Conservation (phyloP, 768 basidiomycete genomes). For the Pleurotus pulmonarius region DNA sequence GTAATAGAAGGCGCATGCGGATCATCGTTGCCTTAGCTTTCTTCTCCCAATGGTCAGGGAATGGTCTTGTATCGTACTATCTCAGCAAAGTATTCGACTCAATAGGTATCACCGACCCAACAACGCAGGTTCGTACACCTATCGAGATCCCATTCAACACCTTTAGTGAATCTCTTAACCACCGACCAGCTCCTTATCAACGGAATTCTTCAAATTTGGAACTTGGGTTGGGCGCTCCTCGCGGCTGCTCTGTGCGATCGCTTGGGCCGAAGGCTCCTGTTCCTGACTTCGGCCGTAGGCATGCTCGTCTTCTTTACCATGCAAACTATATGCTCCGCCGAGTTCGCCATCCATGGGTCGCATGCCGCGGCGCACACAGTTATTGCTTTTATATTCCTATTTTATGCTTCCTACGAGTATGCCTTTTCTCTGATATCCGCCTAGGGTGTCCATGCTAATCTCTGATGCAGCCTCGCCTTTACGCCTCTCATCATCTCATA, state of each 20-base stretch:
- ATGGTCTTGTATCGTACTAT: conserved; percentile 83
- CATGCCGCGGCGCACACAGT: conserved; percentile 40
- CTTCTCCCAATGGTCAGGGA: conserved; percentile 86
- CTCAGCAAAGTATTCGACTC: conserved; percentile 67
- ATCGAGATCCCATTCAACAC: conserved; percentile 6
- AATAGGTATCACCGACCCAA: conserved; percentile 60
- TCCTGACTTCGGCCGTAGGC: conserved; percentile 51
- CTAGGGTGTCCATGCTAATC: background rate
- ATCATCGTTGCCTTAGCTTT: conserved; percentile 76
- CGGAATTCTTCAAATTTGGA: conserved; percentile 83
- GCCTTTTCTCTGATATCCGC: conserved; percentile 33
- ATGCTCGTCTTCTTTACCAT: conserved; percentile 66
- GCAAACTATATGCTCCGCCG: conserved; percentile 63
- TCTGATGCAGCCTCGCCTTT: conserved; percentile 73
- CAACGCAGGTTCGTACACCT: conserved; percentile 36
- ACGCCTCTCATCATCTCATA: conserved; percentile 46
- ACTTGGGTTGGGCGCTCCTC: conserved; percentile 55
- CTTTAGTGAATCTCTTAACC: conserved; percentile 27
- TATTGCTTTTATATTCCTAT: too few relatives aligned
- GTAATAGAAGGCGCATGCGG: conserved; percentile 72
- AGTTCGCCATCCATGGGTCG: conserved; percentile 72
- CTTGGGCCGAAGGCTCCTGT: conserved; percentile 64
- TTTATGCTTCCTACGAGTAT: conserved; percentile 28
- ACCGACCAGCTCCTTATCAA: conserved; percentile 71
- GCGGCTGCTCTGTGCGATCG: conserved; percentile 63